These are phyloP conservation scores for Yarrowia porcina DNA, from an alignment of 805 yeast species.

Conservation along the genomic window DNA sequence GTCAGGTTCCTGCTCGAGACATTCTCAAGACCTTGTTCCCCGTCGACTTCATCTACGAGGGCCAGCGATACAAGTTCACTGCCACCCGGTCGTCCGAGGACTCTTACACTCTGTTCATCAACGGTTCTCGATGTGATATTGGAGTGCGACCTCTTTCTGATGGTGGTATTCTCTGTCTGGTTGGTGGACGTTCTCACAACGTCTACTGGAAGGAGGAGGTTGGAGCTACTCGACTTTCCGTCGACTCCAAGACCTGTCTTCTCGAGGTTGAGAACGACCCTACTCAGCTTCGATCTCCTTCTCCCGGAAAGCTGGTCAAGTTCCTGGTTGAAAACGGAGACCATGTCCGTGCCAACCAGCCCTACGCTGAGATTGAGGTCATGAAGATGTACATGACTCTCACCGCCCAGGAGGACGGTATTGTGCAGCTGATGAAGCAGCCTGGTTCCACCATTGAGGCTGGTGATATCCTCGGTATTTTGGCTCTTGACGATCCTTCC, in stretches of 20 bases:
- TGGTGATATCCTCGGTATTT: constrained; percentile 94
- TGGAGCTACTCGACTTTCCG: constrained; percentile 88
- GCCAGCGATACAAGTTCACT: constrained; percentile 87
- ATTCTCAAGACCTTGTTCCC: constrained; percentile 83
- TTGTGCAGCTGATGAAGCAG: constrained; percentile 87
- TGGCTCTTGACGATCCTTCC: constrained; percentile 93
- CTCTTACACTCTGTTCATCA: constrained; percentile 81
- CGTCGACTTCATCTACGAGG: constrained; percentile 93
- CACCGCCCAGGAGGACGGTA: constrained; percentile 89
- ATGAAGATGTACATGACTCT: constrained; percentile 99
- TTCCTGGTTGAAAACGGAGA: constrained; percentile 94
- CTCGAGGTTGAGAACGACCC: constrained; percentile 97
- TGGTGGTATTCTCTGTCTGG: constrained; percentile 84
- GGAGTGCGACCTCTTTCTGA: constrained; percentile 87
- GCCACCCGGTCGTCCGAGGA: constrained; percentile 90
- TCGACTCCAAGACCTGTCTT: constrained; percentile 90
- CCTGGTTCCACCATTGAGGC: constrained; percentile 97
- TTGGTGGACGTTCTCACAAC: constrained; percentile 91
- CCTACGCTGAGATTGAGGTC: constrained; percentile 97
- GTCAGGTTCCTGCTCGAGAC: constrained; percentile 87
- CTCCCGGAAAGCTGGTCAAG: constrained; percentile 96
- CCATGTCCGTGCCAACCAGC: constrained; percentile 84
- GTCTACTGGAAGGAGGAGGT: constrained; percentile 98
- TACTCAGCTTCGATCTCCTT: constrained; percentile 96
- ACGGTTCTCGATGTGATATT: constrained; percentile 86